phyloP scores from a whole-genome alignment of 2,329 filamentous ascomycete genomes.

The Colletotrichum sidae region DNA sequence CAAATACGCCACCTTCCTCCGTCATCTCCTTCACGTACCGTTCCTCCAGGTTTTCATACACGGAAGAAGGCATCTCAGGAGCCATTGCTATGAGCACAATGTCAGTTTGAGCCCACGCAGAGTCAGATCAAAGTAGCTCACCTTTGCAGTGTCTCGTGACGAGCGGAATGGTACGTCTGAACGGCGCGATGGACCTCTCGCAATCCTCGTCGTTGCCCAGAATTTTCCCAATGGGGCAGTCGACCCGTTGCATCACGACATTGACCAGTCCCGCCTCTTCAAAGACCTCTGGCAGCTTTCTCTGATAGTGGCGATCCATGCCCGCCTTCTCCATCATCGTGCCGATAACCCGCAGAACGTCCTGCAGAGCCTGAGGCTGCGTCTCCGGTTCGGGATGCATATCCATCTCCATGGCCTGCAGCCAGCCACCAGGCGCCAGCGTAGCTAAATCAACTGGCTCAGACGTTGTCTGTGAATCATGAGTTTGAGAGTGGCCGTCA shows the following conservation, averaged over 20 bases:
- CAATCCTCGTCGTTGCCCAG: conserved; percentile 10
- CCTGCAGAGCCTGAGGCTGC: conserved; percentile 12
- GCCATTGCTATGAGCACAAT: background rate
- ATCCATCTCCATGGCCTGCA: conserved; percentile 31
- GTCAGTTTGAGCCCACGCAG: no score
- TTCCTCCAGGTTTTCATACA: conserved; percentile 12
- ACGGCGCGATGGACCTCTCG: conserved; percentile 13
- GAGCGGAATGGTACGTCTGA: conserved; percentile 1
- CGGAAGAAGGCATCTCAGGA: background rate
- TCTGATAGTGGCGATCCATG: conserved; percentile 14
- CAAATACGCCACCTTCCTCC: conserved; percentile 16
- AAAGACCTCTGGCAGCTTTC: conserved; percentile 8
- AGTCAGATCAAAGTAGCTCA: background rate
- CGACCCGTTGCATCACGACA: conserved; percentile 7
- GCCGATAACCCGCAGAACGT: conserved; percentile 16
- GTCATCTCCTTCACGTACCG: conserved; percentile 31
- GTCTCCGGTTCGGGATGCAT: background rate
- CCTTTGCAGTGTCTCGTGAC: background rate
- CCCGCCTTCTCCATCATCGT: conserved; percentile 25
- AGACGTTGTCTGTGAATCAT: background rate
- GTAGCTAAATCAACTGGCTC: conserved; percentile 9
- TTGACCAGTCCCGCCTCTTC: conserved; percentile 26
- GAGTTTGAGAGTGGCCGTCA: background rate
- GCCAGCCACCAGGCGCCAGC: conserved; percentile 34
- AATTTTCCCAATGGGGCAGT: conserved; percentile 15